These are phyloP conservation scores for Carex parvula DNA, from an alignment of 176 grass and related monocot genomes.

Conservation along the genomic window DNA sequence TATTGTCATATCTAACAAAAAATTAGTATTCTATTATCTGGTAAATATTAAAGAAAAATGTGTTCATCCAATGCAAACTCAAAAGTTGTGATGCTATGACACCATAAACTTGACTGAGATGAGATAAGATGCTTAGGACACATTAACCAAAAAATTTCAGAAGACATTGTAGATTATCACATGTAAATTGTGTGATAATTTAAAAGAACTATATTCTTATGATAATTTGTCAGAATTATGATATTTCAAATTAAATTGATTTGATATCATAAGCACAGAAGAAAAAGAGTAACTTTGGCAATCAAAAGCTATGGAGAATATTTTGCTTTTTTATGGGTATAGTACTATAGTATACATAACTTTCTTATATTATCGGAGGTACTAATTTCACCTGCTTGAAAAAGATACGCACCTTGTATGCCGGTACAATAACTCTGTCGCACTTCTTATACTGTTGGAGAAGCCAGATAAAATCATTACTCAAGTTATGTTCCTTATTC, in stretches of 20 bases:
- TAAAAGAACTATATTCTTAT: neutral
- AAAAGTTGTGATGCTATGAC: neutral
- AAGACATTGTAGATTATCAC: neutral
- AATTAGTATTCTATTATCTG: neutral
- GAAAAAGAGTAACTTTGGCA: neutral
- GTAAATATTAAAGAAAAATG: neutral
- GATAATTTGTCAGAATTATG: neutral
- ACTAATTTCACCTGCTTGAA: neutral
- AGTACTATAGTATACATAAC: neutral
- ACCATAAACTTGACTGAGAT: neutral
- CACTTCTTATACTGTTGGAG: constrained; percentile 66
- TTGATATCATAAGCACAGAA: neutral
- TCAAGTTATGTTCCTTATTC: constrained; percentile 54
- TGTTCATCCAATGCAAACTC: neutral
- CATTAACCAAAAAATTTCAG: neutral
- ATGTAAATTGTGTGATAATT: neutral
- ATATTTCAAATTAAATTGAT: neutral
- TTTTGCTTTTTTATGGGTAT: neutral
- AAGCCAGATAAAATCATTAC: constrained; percentile 74
- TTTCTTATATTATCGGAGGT: constrained; percentile 9
- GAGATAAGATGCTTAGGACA: neutral
- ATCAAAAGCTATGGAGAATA: neutral
- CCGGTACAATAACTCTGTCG: constrained; percentile 71
- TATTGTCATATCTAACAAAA: neutral
- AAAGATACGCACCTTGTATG: constrained; percentile 59